Base-by-base conservation (phyloP, 2,329 filamentous ascomycete genomes). In the Furcasterigmium furcatum region DNA sequence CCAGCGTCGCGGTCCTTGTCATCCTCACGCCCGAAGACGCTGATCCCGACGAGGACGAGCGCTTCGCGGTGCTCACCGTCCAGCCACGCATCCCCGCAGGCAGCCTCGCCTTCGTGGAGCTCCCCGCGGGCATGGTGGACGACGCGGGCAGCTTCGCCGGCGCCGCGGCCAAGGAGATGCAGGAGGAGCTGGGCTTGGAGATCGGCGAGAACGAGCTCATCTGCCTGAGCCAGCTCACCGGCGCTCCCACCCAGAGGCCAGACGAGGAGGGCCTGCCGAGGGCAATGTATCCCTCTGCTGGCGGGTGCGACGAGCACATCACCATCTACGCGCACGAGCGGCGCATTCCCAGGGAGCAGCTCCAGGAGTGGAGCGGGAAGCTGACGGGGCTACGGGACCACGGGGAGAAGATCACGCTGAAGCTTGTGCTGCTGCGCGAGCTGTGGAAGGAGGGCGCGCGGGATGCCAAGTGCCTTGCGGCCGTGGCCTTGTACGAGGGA, bases 401-500 rank as follows among this genome's bases (percentile, higher is more conserved):
- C 9, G 80, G 80, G 2, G 80, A 85, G 65, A 82, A 71, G 65
- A 84, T 84, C 51, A 80, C 78, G 10, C 62, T 84, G 46, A 81
- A 78, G 61, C 58, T 84, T 22, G 76, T 84, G 12, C 72, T 63
- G 38, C 67, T 83, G 66, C 64, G 68, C 52, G 70, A 83, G 51
- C 63, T 82, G 9, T 84, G 80, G 80, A 68, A 61, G 50, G 77
- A 76, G 54, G 80, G 76, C 1, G 73, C 70, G 1, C 66, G 78
- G 16, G 81, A 85, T 55, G 72, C 74, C 2, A 85, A 84, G 62
- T 74, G 75, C n/a, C 67, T 85, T 40, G 68, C 72, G 16, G 81
- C 81, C 4, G 60, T 80, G 58, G 78, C 79, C 13, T 58, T 85
- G 16, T 85, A 76, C 70, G 74, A 82, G 52, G 77, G 75, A 0